A percentile compares a stretch with the other conserved stretches of the same genome.
phyloP scores from a whole-genome alignment of 2,329 filamentous ascomycete genomes.

The Fusarium duplospermum region DNA sequence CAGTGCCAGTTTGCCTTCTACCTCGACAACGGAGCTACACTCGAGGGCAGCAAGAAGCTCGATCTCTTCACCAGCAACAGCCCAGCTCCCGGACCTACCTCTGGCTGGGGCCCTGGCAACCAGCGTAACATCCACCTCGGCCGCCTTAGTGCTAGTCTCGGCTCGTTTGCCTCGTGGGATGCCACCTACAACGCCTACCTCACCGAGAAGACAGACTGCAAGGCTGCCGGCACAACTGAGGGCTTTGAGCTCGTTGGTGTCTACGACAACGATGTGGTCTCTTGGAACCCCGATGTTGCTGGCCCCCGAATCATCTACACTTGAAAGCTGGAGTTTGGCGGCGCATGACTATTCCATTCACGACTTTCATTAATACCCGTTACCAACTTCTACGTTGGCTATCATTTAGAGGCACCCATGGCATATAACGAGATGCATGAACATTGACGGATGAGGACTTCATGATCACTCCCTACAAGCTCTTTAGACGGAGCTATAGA shows the following conservation, averaged over 20 bases:
- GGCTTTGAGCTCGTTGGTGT: conserved; percentile 37
- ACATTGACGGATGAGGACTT: not conserved
- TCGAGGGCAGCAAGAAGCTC: conserved; percentile 40
- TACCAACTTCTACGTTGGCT: not conserved
- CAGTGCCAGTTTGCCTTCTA: conserved; percentile 45
- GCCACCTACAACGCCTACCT: conserved; percentile 31
- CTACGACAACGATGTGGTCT: conserved; percentile 28
- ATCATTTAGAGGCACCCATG: not conserved
- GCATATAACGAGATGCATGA: not conserved
- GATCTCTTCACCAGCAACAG: conserved; percentile 43
- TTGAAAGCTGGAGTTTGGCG: not conserved
- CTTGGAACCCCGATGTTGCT: conserved; percentile 23
- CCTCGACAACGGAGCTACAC: conserved; percentile 32
- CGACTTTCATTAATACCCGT: not conserved
- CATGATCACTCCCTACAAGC: not conserved
- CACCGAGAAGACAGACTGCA: conserved; percentile 29
- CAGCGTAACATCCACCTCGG: conserved; percentile 41
- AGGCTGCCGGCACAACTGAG: conserved; percentile 26
- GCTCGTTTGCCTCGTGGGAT: conserved; percentile 23
- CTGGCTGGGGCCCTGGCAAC: conserved; percentile 42
- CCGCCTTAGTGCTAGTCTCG: conserved; percentile 14
- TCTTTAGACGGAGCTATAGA: not conserved
- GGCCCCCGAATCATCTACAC: conserved; percentile 31
- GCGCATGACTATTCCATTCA: not conserved
- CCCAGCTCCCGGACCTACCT: conserved; percentile 35